Percentiles rank a stretch among this genome's conserved stretches.
These are phyloP conservation scores for Melanomma pulvis-pyrius DNA, from an alignment of 495 filamentous ascomycete genomes.

Conservation along the genomic window DNA sequence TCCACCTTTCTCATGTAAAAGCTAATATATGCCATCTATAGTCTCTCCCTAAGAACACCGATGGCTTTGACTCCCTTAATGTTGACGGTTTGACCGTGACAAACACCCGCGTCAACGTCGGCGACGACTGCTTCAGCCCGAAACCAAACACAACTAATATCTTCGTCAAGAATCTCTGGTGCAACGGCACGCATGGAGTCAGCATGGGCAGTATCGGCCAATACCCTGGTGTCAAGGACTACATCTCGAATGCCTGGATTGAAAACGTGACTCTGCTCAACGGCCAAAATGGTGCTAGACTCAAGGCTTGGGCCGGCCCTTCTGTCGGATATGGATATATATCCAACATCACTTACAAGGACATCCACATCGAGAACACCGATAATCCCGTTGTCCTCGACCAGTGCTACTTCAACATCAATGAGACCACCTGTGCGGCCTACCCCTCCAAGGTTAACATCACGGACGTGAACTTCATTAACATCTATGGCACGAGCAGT, in stretches of 20 bases:
- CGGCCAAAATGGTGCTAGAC: conserved; percentile 66
- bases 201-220: conserved; percentile 71
- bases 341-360: conserved; percentile 60
- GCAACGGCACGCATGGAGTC: conserved; percentile 74
- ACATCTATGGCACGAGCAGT: conserved; percentile 55
- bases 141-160: conserved; percentile 77
- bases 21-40: conserved; percentile 50
- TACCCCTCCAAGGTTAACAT: conserved; percentile 64
- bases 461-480: conserved; percentile 46
- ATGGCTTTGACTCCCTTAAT: conserved; percentile 67
- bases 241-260: conserved; percentile 66
- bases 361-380: conserved; percentile 59
- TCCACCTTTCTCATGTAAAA: not conserved
- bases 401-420: conserved; percentile 68
- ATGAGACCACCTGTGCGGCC: conserved; percentile 62
- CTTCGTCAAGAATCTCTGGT: conserved; percentile 68
- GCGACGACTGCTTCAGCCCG: conserved; percentile 75
- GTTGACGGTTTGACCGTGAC: conserved; percentile 66
- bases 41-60: conserved; percentile 64
- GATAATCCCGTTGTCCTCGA: conserved; percentile 67
- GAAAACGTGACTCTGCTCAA: conserved; percentile 70
- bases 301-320: conserved; percentile 69
- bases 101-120: conserved; percentile 69
- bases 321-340: conserved; percentile 62
- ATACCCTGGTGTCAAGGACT: conserved; percentile 59